A percentile compares a stretch with the other conserved stretches of the same genome.
These are phyloP conservation scores for Podila epigama DNA, from an alignment of 192 early-diverging fungal genomes.

Conservation along the genomic window DNA sequence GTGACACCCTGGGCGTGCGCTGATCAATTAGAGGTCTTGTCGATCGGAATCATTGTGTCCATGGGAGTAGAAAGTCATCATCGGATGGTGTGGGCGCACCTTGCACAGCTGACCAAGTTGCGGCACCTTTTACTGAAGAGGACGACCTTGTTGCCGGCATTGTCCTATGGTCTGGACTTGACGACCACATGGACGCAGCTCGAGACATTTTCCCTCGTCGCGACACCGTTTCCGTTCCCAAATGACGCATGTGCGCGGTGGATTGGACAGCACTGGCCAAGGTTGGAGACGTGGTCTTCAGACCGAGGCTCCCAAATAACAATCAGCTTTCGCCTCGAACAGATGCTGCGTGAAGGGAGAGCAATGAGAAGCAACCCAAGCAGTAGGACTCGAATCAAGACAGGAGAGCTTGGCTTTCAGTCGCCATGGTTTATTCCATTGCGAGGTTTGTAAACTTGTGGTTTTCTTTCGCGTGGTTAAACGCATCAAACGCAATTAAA, in stretches of 20 bases:
- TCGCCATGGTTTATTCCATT: too few relatives aligned
- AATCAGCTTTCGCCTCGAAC: too few relatives aligned
- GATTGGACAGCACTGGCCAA: background rate
- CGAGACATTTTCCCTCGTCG: background rate
- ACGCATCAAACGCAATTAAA: too few relatives aligned
- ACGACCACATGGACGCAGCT: background rate
- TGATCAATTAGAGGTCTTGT: background rate
- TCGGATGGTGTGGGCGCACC: background rate
- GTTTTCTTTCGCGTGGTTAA: too few relatives aligned
- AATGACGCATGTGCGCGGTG: background rate
- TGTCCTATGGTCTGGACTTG: background rate
- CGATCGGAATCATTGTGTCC: background rate
- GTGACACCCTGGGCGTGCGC: background rate
- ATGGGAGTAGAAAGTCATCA: background rate
- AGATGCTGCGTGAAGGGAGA: too few relatives aligned
- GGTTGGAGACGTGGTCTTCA: too few relatives aligned
- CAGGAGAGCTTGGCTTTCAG: too few relatives aligned
- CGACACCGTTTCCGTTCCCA: background rate
- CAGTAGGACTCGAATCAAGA: too few relatives aligned
- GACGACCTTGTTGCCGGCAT: background rate
- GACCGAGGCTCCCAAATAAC: too few relatives aligned
- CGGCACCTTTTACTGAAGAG: background rate
- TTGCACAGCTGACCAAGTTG: background rate
- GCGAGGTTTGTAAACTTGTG: too few relatives aligned
- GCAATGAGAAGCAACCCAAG: too few relatives aligned